A percentile compares a stretch with the other conserved stretches of the same genome.
Evolutionary conservation across 139 green algal species (phyloP).

Genomic region (Tetradesmus lagerheimii): DNA sequence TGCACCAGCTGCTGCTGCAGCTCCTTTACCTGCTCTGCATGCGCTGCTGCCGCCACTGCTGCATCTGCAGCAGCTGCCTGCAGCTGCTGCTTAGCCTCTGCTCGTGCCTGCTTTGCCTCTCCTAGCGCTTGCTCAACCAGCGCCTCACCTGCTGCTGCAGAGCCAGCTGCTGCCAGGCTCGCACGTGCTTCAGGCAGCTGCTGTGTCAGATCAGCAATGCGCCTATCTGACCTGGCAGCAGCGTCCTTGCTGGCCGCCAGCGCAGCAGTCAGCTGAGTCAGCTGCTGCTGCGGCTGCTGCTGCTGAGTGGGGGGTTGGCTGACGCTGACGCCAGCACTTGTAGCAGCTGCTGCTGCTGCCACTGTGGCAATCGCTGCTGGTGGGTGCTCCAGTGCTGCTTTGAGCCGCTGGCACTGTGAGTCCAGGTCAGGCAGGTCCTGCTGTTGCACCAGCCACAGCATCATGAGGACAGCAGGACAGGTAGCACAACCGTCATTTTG

Average conservation of each 20-base stretch:
- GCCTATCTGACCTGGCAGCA: neutral
- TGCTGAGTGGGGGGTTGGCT: neutral
- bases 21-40: neutral
- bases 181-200: constrained; percentile 33
- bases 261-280: neutral
- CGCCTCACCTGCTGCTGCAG: neutral
- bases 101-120: neutral
- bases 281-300: constrained; percentile 13
- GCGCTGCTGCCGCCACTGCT: neutral
- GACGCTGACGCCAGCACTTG: neutral
- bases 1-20: constrained; percentile 14
- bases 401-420: constrained; percentile 5
- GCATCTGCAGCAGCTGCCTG: neutral
- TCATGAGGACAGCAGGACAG: neutral
- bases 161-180: neutral
- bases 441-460: constrained; percentile 23
- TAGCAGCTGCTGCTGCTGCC: constrained; percentile 20
- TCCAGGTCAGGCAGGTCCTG: constrained; percentile 35
- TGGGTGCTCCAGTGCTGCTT: constrained; percentile 3
- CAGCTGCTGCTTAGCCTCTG: constrained; percentile 10
- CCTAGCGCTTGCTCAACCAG: neutral
- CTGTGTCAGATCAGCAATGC: constrained; percentile 5
- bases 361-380: neutral
- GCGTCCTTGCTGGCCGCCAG: neutral
- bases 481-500: too few relatives aligned